Evolutionary conservation across 225 moss, liverwort and hornwort species (phyloP).

Genomic region (Bryum argenteum): DNA sequence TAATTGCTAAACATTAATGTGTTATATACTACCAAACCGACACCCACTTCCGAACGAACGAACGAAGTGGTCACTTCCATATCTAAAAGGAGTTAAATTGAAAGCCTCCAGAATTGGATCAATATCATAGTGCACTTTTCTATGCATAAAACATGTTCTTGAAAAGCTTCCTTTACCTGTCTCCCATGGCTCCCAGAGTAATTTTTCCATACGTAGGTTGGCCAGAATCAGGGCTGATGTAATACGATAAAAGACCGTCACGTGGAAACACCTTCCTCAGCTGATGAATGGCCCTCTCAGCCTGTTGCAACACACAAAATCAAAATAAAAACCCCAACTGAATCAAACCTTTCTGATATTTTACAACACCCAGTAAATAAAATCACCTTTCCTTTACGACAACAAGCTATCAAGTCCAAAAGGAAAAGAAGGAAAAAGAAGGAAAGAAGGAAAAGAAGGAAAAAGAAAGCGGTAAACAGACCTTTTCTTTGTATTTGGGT

Average conservation of each 20-base stretch:
- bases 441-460: neutral
- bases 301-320: slow-evolving; percentile 44
- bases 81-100: neutral
- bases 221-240: slow-evolving; percentile 73
- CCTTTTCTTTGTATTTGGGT: slow-evolving; percentile 93
- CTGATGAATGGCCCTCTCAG: slow-evolving; percentile 66
- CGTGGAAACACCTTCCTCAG: slow-evolving; percentile 70
- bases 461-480: slow-evolving; percentile 32
- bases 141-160: neutral
- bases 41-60: too few relatives aligned
- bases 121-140: neutral
- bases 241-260: slow-evolving; percentile 86
- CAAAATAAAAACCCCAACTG: too few relatives aligned
- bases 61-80: neutral
- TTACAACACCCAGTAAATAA: too few relatives aligned
- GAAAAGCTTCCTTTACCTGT: slow-evolving; percentile 56
- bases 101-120: neutral
- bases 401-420: slow-evolving; percentile 3
- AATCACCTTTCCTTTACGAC: too few relatives aligned
- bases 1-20: too few relatives aligned
- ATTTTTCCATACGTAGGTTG: slow-evolving; percentile 61
- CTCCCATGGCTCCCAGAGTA: slow-evolving; percentile 96
- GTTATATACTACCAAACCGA: too few relatives aligned
- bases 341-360: too few relatives aligned
- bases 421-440: neutral